A percentile compares a stretch with the other conserved stretches of the same genome.
These are phyloP conservation scores for Curvularia eragrostidis DNA, from an alignment of 2,329 filamentous ascomycete genomes.

Conservation along the genomic window DNA sequence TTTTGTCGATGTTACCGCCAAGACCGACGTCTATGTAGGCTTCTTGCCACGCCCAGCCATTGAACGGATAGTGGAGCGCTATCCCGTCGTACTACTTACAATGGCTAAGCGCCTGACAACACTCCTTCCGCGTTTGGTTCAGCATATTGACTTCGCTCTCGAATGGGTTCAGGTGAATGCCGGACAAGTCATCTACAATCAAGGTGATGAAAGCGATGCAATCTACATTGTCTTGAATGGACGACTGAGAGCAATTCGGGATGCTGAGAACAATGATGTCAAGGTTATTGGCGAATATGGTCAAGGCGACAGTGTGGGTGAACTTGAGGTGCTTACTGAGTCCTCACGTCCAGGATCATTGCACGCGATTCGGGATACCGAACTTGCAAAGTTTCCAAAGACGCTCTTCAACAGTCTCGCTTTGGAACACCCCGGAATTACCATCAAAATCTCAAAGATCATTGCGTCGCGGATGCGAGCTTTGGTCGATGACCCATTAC, in stretches of 20 bases:
- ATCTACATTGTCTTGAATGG: conserved; percentile 98
- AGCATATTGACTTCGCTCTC: conserved; percentile 97
- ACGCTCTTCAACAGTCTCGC: conserved; percentile 97
- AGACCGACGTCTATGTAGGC: conserved; percentile 97
- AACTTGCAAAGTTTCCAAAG: conserved; percentile 93
- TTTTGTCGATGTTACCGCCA: conserved; percentile 94
- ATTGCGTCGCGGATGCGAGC: conserved; percentile 94
- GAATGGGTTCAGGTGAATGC: conserved; percentile 98
- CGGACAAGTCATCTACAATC: conserved; percentile 91
- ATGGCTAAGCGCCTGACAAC: conserved; percentile 95
- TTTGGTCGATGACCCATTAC: conserved; percentile 80
- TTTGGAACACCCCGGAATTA: conserved; percentile 96
- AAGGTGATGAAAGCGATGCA: conserved; percentile 93
- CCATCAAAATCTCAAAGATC: conserved; percentile 98
- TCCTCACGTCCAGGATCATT: conserved; percentile 87
- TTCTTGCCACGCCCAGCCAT: conserved; percentile 86
- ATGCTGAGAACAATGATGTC: conserved; percentile 80
- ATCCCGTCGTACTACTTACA: conserved; percentile 89
- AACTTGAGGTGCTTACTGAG: conserved; percentile 96
- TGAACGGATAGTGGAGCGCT: conserved; percentile 89
- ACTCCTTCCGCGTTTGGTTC: conserved; percentile 83
- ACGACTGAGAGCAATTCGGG: conserved; percentile 81
- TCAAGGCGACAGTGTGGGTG: conserved; percentile 96
- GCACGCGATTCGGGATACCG: conserved; percentile 95
- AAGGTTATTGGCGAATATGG: conserved; percentile 90